These are phyloP conservation scores for Monosporozyma yasuniensis DNA, from an alignment of 805 yeast genomes.

Conservation along the genomic window DNA sequence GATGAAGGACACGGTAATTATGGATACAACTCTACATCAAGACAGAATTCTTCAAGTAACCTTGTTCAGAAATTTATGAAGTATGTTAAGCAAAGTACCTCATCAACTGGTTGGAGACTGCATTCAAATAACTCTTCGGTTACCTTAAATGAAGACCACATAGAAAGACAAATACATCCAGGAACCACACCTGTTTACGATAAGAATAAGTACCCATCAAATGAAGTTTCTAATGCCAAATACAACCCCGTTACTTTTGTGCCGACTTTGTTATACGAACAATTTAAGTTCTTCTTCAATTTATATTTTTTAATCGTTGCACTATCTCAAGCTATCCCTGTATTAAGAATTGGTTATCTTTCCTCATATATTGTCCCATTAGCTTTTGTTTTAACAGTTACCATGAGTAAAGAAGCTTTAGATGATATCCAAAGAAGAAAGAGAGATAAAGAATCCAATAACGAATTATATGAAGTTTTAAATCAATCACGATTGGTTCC, in stretches of 20 bases:
- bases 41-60: constrained; percentile 1
- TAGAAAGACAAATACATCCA: constrained; percentile 37
- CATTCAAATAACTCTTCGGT: constrained; percentile 7
- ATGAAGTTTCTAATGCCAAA: constrained; percentile 88
- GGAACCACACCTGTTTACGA: constrained; percentile 33
- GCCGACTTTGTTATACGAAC: constrained; percentile 86
- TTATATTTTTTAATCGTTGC: constrained; percentile 88
- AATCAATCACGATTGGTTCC: constrained; percentile 37
- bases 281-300: constrained; percentile 94
- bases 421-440: constrained; percentile 89
- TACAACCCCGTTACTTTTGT: constrained; percentile 81
- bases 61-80: background rate
- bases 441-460: constrained; percentile 82
- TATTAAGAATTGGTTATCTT: constrained; percentile 82
- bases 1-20: background rate
- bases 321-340: constrained; percentile 84
- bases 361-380: constrained; percentile 91
- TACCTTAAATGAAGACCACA: constrained; percentile 19
- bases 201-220: constrained; percentile 42
- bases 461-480: constrained; percentile 69
- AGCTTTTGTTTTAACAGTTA: constrained; percentile 83
- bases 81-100: constrained; percentile 2
- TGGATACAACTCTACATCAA: constrained; percentile 1
- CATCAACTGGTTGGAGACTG: constrained; percentile 4
- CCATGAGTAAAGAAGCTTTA: constrained; percentile 91